These are phyloP conservation scores for Suillus subalutaceus DNA, from an alignment of 768 basidiomycete species.

Conservation along the genomic window DNA sequence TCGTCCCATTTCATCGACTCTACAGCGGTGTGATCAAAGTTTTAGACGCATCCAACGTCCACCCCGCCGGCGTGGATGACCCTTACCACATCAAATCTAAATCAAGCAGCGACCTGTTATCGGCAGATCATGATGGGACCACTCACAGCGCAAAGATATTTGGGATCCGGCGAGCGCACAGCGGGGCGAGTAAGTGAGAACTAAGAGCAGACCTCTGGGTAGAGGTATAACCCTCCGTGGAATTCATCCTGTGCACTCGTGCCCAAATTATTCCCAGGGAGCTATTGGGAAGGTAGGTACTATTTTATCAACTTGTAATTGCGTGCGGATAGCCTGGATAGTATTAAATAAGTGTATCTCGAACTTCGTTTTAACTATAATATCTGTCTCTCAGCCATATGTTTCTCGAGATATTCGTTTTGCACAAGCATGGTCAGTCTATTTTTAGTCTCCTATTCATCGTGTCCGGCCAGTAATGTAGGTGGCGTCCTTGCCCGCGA, in stretches of 20 bases:
- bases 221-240: background rate
- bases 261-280: background rate
- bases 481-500: conserved; percentile 29
- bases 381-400: background rate
- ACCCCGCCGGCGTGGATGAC: conserved; percentile 15
- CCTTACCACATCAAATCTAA: conserved; percentile 17
- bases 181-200: conserved; percentile 2
- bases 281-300: background rate
- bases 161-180: conserved; percentile 16
- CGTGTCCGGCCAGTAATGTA: conserved; percentile 21
- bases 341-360: background rate
- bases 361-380: background rate
- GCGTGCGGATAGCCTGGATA: background rate
- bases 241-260: background rate
- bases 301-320: background rate
- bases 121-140: background rate
- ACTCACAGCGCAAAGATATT: conserved; percentile 7
- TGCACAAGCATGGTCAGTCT: background rate
- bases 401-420: background rate
- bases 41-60: conserved; percentile 48
- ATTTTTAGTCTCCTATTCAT: background rate
- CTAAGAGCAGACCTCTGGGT: background rate
- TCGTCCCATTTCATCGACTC: background rate
- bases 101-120: background rate
- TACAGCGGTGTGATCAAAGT: conserved; percentile 58